Conservation (phyloP, 2,329 filamentous ascomycete genomes). For the Mycocentrospora acerina region DNA sequence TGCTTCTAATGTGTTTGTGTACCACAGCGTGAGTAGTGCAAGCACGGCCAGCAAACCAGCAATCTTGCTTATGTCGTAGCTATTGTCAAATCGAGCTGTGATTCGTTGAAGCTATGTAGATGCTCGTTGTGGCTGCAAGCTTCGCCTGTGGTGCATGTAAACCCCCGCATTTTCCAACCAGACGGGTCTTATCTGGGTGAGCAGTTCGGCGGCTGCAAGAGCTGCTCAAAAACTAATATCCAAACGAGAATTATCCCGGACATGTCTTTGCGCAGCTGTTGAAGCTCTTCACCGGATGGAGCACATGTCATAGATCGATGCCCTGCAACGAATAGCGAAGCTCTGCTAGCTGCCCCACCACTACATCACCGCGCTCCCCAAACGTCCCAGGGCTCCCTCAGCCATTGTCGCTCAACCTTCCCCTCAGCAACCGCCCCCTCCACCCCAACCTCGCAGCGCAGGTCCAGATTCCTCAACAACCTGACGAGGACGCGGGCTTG, state of each 20-base stretch:
- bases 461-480: slow-evolving; percentile 13
- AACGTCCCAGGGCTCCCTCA: slow-evolving; percentile 20
- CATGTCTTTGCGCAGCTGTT: slow-evolving; percentile 4
- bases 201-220: background rate
- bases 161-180: slow-evolving; percentile 25
- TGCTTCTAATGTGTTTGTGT: background rate
- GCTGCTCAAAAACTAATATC: background rate
- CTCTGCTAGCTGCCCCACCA: slow-evolving; percentile 34
- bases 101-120: slow-evolving; percentile 22
- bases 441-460: slow-evolving; percentile 11
- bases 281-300: slow-evolving; percentile 13
- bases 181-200: background rate
- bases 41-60: slow-evolving; percentile 7
- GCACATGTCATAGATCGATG: slow-evolving; percentile 10
- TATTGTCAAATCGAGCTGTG: slow-evolving; percentile 8
- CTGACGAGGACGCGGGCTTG: slow-evolving; percentile 42
- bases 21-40: slow-evolving; percentile 2
- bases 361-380: slow-evolving; percentile 32
- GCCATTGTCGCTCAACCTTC: slow-evolving; percentile 30
- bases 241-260: background rate
- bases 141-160: slow-evolving; percentile 23
- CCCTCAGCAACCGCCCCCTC: slow-evolving; percentile 6
- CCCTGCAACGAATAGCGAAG: slow-evolving; percentile 12
- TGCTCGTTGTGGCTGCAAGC: slow-evolving; percentile 16
- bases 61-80: slow-evolving; percentile 15